phyloP scores from a whole-genome alignment of 768 basidiomycete species.

The Stropharia rugosoannulata region DNA sequence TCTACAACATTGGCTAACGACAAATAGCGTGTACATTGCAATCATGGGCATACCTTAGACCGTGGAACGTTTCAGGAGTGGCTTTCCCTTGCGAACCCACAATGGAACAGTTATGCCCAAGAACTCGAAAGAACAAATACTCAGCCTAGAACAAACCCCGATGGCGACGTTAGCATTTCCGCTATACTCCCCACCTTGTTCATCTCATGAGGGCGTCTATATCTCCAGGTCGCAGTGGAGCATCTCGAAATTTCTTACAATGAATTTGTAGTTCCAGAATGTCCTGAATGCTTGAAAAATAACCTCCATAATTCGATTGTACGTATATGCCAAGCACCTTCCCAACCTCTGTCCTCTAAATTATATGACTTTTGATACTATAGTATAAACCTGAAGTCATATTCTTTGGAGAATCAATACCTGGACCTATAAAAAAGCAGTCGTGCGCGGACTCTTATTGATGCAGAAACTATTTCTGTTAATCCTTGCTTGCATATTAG shows the following conservation, averaged over 20 bases:
- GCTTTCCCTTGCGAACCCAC: slow-evolving; percentile 72
- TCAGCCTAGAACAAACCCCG: slow-evolving; percentile 82
- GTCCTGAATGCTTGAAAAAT: slow-evolving; percentile 62
- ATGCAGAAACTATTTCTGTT: not conserved
- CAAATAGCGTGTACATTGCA: slow-evolving; percentile 73
- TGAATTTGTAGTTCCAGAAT: slow-evolving; percentile 79
- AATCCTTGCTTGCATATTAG: slow-evolving; percentile 33
- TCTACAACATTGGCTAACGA: not conserved
- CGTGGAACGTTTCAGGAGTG: slow-evolving; percentile 72
- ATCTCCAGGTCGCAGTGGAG: slow-evolving; percentile 73
- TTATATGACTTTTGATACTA: slow-evolving; percentile 1
- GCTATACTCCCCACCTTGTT: slow-evolving; percentile 7
- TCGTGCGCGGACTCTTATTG: slow-evolving; percentile 51
- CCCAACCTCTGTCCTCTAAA: not conserved
- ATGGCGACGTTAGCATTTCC: slow-evolving; percentile 71
- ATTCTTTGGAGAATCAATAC: slow-evolving; percentile 91
- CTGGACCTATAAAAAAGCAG: slow-evolving; percentile 56
- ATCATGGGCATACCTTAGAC: slow-evolving; percentile 63
- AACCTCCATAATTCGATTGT: slow-evolving; percentile 63
- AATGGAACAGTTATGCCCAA: slow-evolving; percentile 71
- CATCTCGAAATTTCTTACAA: slow-evolving; percentile 67
- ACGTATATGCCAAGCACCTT: slow-evolving; percentile 13
- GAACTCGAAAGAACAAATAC: slow-evolving; percentile 57
- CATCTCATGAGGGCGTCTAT: not conserved
- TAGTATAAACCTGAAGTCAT: slow-evolving; percentile 82